Evolutionary conservation across 2,329 filamentous ascomycete species (phyloP), one percentile per base, ranked within the genome.

Genomic region (Ascochyta clinopodiicola): DNA sequence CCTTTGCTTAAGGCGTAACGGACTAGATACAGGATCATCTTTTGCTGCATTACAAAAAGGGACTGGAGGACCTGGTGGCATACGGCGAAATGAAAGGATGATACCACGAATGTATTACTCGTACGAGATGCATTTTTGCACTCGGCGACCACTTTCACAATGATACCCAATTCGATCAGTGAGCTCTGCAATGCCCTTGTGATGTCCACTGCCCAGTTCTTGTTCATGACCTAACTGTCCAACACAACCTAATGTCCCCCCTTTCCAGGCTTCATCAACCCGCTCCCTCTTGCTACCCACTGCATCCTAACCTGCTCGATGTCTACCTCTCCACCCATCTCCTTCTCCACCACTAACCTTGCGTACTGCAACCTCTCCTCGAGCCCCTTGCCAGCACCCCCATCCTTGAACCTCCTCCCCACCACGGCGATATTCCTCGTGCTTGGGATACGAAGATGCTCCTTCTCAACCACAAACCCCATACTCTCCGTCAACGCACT

Each of bases 361-460:
- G 89, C 84, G 60, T 82, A 86, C n/a, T 83, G 82, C 57, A 81
- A 73, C 72, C 86, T 88, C 0, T 84, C 84, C 13, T 78, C 78
- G 1, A 82, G 80, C 29, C 83, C 84, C 63, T 85, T 83, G 56
- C 79, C 79, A 12, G 69, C 61, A 13, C 86, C 66, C 19, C 72
- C 69, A 8, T 42, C 54, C 24, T 43, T 34, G 31, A 35, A 59
- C 29, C 31, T 64, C 43, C 91, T 83, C 4, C 93, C 93, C 36
- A 98, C 72, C 27, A 99, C 79, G 0, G 88, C 91, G 17, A 88
- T 86, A 74, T 98, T 98, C 59, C 95, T 82, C 35, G 94, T 97
- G 73, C 91, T 96, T 0, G 95, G 95, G 59, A 99, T 98, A 40
- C 94, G 83, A 66, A 99, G 76, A 80, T 95, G 87, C 67, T 96